A percentile compares a stretch with the other conserved stretches of the same genome.
Conservation (phyloP, 192 early-diverging fungal species). For the Spizellomyces punctatus region DNA sequence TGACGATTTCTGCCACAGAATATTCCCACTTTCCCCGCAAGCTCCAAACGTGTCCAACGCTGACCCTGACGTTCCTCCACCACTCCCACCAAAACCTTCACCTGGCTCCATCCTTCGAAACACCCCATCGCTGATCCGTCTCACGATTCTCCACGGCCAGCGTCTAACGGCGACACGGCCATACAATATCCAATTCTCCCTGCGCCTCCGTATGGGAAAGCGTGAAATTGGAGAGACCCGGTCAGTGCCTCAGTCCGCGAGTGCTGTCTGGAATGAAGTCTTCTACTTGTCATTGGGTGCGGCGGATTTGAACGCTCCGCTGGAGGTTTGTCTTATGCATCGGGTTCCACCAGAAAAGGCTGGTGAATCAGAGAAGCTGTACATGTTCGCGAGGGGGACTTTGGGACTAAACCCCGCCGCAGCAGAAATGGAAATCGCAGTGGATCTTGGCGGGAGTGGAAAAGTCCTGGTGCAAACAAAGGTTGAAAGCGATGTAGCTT, state of each 20-base stretch:
- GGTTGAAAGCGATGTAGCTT: too few relatives aligned
- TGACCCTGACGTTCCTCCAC: constrained; percentile 8
- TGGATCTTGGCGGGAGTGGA: neutral
- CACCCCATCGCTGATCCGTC: neutral
- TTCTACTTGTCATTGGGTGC: constrained; percentile 9
- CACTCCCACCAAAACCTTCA: constrained; percentile 18
- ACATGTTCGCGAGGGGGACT: constrained; percentile 15
- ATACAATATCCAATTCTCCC: constrained; percentile 20
- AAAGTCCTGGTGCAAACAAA: neutral
- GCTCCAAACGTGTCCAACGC: neutral
- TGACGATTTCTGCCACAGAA: constrained; percentile 12
- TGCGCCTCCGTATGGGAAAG: constrained; percentile 10
- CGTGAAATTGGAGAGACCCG: constrained; percentile 24
- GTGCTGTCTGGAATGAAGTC: constrained; percentile 16
- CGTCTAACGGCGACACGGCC: constrained; percentile 24
- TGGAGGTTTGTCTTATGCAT: constrained; percentile 26
- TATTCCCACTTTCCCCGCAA: neutral
- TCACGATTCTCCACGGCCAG: constrained; percentile 13
- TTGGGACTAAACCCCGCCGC: neutral
- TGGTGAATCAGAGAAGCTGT: constrained; percentile 4
- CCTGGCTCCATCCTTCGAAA: neutral
- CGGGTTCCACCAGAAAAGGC: constrained; percentile 8
- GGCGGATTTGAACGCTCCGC: neutral
- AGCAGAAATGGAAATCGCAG: neutral
- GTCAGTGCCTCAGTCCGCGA: constrained; percentile 16